Percentiles rank a stretch among this genome's conserved stretches.
These are phyloP conservation scores for Mycena indigotica DNA, from an alignment of 768 basidiomycete genomes.

Conservation along the genomic window DNA sequence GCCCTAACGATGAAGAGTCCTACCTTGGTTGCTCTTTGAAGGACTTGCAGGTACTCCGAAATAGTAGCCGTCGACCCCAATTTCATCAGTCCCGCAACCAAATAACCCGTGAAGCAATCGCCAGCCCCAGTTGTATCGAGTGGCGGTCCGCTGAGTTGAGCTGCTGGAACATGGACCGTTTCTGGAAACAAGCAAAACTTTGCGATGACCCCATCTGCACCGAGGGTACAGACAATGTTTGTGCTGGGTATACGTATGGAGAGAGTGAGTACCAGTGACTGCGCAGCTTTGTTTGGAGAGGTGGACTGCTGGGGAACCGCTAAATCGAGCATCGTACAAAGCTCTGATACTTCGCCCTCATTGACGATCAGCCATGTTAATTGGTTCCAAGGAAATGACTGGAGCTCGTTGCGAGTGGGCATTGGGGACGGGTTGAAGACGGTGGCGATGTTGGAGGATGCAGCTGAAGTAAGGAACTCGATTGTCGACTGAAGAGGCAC, in stretches of 20 bases:
- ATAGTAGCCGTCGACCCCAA: constrained; percentile 28
- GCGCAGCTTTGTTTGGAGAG: constrained; percentile 5
- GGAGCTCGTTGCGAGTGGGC: constrained; percentile 42
- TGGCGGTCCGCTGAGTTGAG: constrained; percentile 39
- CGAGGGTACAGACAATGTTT: constrained; percentile 61
- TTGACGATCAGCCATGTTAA: constrained; percentile 62
- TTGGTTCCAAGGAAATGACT: constrained; percentile 49
- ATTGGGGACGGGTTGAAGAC: constrained; percentile 65
- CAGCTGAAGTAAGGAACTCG: constrained; percentile 37
- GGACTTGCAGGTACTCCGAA: constrained; percentile 40
- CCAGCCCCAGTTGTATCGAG: constrained; percentile 66
- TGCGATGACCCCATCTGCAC: constrained; percentile 52
- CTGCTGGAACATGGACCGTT: constrained; percentile 49
- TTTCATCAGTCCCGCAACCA: constrained; percentile 58
- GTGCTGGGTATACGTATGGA: constrained; percentile 33
- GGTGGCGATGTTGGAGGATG: constrained; percentile 30
- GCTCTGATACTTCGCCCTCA: constrained; percentile 46
- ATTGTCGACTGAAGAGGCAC: constrained; percentile 48
- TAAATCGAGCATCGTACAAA: constrained; percentile 34
- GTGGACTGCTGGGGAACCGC: constrained; percentile 19
- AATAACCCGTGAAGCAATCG: constrained; percentile 65
- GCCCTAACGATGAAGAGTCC: not conserved
- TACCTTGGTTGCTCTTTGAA: constrained; percentile 37
- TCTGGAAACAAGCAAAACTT: constrained; percentile 34
- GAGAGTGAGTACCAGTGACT: constrained; percentile 7